Percentiles rank a stretch among this genome's conserved stretches.
Evolutionary conservation across 1,284 basidiomycete species (phyloP).

Genomic region (Coniophora puteana): DNA sequence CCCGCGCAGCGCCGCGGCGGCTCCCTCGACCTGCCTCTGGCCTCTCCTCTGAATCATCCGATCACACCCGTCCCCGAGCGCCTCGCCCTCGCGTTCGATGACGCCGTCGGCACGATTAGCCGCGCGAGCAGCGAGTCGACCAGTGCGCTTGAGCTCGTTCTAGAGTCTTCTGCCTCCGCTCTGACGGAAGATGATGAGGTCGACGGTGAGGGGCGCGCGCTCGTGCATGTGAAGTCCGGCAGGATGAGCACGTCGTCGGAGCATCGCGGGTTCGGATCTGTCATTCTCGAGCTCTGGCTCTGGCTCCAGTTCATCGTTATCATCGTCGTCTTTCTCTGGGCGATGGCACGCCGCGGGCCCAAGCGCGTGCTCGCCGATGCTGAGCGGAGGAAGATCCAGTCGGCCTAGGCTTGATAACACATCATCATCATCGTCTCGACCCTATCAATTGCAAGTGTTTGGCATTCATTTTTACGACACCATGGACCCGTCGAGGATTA

Average conservation of each 20-base stretch:
- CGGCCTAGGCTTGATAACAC: constrained; percentile 25
- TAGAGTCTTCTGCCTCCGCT: constrained; percentile 7
- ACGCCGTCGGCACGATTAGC: constrained; percentile 38
- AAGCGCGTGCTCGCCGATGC: constrained; percentile 59
- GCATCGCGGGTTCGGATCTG: constrained; percentile 37
- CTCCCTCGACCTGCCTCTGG: constrained; percentile 14
- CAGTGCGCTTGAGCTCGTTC: neutral
- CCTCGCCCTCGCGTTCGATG: constrained; percentile 35
- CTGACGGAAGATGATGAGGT: constrained; percentile 8
- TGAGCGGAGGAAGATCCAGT: constrained; percentile 36
- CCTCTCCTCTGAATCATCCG: constrained; percentile 18
- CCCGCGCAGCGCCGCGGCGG: constrained; percentile 9
- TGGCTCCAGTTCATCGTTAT: constrained; percentile 76
- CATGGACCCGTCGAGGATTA: no score
- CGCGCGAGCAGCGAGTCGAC: constrained; percentile 14
- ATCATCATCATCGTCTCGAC: no score
- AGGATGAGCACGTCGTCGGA: constrained; percentile 6
- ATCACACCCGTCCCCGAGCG: constrained; percentile 33
- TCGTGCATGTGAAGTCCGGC: constrained; percentile 1
- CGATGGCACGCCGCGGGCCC: constrained; percentile 73
- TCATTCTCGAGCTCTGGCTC: constrained; percentile 71
- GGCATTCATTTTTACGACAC: no score
- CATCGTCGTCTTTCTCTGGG: constrained; percentile 70
- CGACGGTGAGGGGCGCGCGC: constrained; percentile 1
- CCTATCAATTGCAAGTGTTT: no score